Evolutionary conservation across 2,329 filamentous ascomycete species (phyloP).

Genomic region (Alternaria longipes): DNA sequence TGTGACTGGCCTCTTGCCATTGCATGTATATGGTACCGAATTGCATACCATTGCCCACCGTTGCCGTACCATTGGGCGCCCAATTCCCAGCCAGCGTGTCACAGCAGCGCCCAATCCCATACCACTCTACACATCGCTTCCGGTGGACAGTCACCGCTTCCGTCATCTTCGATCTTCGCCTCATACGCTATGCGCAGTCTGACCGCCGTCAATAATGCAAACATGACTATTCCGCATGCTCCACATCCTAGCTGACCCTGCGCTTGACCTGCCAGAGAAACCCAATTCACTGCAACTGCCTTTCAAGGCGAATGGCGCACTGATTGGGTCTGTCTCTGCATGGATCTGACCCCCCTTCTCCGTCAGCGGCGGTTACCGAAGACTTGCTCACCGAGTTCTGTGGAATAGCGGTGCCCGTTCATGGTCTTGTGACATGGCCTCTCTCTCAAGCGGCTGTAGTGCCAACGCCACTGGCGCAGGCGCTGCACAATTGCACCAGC

Average conservation of each 20-base stretch:
- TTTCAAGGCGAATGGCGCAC: conserved; percentile 17
- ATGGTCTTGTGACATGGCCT: conserved; percentile 45
- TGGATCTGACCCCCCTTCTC: conserved; percentile 20
- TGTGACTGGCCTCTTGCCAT: conserved; percentile 8
- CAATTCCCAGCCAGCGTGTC: conserved; percentile 28
- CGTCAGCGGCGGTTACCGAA: conserved; percentile 30
- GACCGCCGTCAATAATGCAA: conserved; percentile 36
- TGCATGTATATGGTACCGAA: background rate
- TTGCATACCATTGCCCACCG: background rate
- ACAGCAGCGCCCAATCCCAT: conserved; percentile 26
- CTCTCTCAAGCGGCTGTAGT: conserved; percentile 25
- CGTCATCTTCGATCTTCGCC: conserved; percentile 22
- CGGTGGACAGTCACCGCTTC: conserved; percentile 31
- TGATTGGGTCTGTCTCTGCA: conserved; percentile 20
- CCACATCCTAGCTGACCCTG: conserved; percentile 30
- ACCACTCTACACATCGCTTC: conserved; percentile 10
- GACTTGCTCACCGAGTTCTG: conserved; percentile 29
- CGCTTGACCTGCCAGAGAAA: conserved; percentile 22
- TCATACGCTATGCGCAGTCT: conserved; percentile 23
- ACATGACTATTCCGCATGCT: conserved; percentile 36
- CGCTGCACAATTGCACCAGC: conserved; percentile 33
- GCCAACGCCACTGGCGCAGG: conserved; percentile 39
- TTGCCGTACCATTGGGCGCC: conserved; percentile 31
- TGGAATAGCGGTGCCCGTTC: conserved; percentile 24
- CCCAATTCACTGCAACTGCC: conserved; percentile 33